Conservation (phyloP, 257 asterid genomes). For the Craterostigma plantagineum region DNA sequence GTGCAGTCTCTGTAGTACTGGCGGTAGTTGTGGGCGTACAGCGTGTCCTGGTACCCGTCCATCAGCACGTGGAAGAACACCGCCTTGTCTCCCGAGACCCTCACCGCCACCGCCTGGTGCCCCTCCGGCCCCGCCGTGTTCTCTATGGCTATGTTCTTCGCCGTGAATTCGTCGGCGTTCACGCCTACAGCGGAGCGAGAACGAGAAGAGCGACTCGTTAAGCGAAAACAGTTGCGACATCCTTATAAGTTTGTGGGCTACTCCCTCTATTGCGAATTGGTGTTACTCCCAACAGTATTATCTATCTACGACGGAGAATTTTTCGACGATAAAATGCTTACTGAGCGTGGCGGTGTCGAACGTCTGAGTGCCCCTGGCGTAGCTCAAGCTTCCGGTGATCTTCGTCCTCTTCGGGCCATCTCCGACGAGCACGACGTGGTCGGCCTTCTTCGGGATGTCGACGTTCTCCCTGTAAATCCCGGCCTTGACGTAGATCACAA, state of each 20-base stretch:
- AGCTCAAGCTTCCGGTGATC: slow-evolving; percentile 25
- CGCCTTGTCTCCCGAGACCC: slow-evolving; percentile 23
- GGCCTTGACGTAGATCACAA: slow-evolving; percentile 38
- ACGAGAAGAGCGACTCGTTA: too few species aligned
- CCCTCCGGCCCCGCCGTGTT: slow-evolving; percentile 40
- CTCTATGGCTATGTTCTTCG: slow-evolving; percentile 34
- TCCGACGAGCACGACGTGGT: slow-evolving; percentile 29
- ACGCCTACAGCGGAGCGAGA: slow-evolving; percentile 11
- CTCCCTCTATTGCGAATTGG: too few species aligned
- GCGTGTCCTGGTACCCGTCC: slow-evolving; percentile 45
- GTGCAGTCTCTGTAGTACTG: slow-evolving; percentile 39
- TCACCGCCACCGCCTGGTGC: slow-evolving; percentile 54
- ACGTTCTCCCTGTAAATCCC: slow-evolving; percentile 42
- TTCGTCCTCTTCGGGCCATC: slow-evolving; percentile 46
- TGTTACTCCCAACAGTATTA: too few species aligned
- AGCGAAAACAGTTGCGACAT: too few species aligned
- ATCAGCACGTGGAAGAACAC: slow-evolving; percentile 31
- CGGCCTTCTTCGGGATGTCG: slow-evolving; percentile 14
- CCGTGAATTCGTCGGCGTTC: slow-evolving; percentile 21
- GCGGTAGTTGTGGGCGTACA: slow-evolving; percentile 25
- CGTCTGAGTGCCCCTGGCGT: slow-evolving; percentile 23
- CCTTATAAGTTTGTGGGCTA: too few species aligned
- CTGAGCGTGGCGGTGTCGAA: slow-evolving; percentile 33
- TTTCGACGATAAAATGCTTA: not conserved
- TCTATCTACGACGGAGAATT: too few species aligned